These are phyloP conservation scores for Saturnispora zaruensis DNA, from an alignment of 805 yeast species.

Conservation along the genomic window DNA sequence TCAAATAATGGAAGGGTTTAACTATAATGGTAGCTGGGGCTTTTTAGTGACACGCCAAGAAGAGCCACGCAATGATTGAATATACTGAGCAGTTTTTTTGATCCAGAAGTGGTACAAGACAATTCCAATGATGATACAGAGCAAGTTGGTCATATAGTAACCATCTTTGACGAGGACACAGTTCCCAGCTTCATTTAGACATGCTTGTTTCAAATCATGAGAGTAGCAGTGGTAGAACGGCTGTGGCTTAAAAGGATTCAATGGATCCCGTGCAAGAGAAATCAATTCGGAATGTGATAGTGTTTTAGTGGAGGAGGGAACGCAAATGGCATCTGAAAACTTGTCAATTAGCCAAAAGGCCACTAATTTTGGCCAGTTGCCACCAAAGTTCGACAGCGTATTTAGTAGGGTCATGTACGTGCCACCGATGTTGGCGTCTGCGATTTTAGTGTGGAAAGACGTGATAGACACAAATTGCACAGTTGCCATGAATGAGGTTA, in stretches of 20 bases:
- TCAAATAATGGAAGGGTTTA: too few relatives aligned
- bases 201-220: slow-evolving; percentile 35
- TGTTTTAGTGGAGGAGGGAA: slow-evolving; percentile 14
- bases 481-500: slow-evolving; percentile 88
- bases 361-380: slow-evolving; percentile 93
- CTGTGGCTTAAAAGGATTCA: slow-evolving; percentile 21
- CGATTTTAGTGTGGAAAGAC: slow-evolving; percentile 91
- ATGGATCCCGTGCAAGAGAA: neutral
- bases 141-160: slow-evolving; percentile 65
- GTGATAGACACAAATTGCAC: slow-evolving; percentile 90
- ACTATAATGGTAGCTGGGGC: neutral
- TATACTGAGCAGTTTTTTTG: slow-evolving; percentile 45
- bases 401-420: slow-evolving; percentile 96
- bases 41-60: slow-evolving; percentile 58
- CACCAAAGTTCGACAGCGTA: slow-evolving; percentile 88
- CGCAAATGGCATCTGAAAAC: slow-evolving; percentile 61
- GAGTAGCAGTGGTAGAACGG: slow-evolving; percentile 26
- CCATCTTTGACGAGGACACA: slow-evolving; percentile 63
- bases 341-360: slow-evolving; percentile 73
- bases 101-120: slow-evolving; percentile 61
- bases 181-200: slow-evolving; percentile 47
- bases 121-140: slow-evolving; percentile 60
- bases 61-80: slow-evolving; percentile 65
- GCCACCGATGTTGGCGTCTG: slow-evolving; percentile 95
- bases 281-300: slow-evolving; percentile 1